Percentiles rank a stretch among this genome's conserved stretches.
phyloP scores from a whole-genome alignment of 768 basidiomycete genomes.

The Clavaria fumosa region DNA sequence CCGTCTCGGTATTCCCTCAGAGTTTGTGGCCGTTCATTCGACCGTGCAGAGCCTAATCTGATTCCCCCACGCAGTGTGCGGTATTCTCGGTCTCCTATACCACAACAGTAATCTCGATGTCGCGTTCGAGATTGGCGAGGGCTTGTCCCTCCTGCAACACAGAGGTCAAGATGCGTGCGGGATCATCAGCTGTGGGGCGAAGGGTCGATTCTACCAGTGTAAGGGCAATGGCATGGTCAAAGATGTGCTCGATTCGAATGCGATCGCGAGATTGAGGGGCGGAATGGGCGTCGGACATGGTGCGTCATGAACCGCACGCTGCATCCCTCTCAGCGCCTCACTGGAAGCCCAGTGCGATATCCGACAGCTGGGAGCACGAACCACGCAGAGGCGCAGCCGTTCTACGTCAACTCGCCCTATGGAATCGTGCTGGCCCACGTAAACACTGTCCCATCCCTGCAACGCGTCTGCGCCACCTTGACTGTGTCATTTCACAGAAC shows the following conservation, averaged over 20 bases:
- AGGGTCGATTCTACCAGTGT: conserved; percentile 93
- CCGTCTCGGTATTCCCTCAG: too few relatives aligned
- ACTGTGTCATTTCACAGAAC: conserved; percentile 43
- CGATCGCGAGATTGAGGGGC: conserved; percentile 65
- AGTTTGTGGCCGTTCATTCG: too few relatives aligned
- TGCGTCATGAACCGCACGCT: conserved; percentile 20
- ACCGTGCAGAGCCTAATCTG: too few relatives aligned
- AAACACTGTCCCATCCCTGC: conserved; percentile 23
- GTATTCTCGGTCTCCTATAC: conserved; percentile 77
- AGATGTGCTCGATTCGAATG: conserved; percentile 80
- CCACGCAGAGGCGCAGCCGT: conserved; percentile 95
- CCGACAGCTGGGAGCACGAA: conserved; percentile 96
- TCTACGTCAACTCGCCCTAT: conserved; percentile 99
- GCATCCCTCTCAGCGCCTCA: background rate
- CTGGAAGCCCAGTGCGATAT: conserved; percentile 59
- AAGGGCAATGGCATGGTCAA: conserved; percentile 99
- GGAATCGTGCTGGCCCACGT: conserved; percentile 98
- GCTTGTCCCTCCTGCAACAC: conserved; percentile 90
- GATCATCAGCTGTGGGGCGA: conserved; percentile 88
- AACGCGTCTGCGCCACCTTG: too few relatives aligned
- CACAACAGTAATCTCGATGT: conserved; percentile 62
- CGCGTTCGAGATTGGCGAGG: conserved; percentile 85
- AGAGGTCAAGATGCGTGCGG: conserved; percentile 98
- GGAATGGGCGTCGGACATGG: conserved; percentile 98
- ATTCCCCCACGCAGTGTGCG: too few relatives aligned